Percentiles rank a stretch among this genome's conserved stretches.
These are phyloP conservation scores for Fraxinus sp. DNA, from an alignment of 305 asterid genomes.

Conservation along the genomic window DNA sequence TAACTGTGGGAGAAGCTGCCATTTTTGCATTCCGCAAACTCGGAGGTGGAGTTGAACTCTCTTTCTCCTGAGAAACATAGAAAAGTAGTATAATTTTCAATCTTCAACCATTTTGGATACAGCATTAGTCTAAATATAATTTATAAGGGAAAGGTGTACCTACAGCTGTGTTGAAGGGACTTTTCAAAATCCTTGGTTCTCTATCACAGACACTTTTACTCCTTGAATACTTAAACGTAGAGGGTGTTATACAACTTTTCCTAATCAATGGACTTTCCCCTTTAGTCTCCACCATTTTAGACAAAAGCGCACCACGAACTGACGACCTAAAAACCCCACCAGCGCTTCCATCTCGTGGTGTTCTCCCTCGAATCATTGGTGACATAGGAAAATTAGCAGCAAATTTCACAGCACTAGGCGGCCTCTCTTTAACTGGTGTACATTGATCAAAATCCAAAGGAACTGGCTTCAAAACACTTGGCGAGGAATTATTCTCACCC, in stretches of 20 bases:
- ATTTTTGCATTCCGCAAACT: slow-evolving; percentile 39
- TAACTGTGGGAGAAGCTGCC: slow-evolving; percentile 38
- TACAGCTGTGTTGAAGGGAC: slow-evolving; percentile 72
- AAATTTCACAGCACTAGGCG: slow-evolving; percentile 47
- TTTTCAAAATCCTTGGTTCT: slow-evolving; percentile 50
- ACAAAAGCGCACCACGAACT: slow-evolving; percentile 62
- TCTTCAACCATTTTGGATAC: not conserved
- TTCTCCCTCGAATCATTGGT: slow-evolving; percentile 63
- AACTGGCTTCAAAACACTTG: slow-evolving; percentile 60
- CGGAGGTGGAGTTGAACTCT: slow-evolving; percentile 82
- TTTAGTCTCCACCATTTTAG: slow-evolving; percentile 47
- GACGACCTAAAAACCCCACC: slow-evolving; percentile 54
- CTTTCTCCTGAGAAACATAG: slow-evolving; percentile 48
- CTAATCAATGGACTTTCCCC: slow-evolving; percentile 63
- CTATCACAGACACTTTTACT: slow-evolving; percentile 76
- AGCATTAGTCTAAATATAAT: not conserved
- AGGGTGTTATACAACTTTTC: slow-evolving; percentile 73
- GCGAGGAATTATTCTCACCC: slow-evolving; percentile 42
- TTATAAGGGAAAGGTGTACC: slow-evolving; percentile 56
- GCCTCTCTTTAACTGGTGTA: slow-evolving; percentile 71
- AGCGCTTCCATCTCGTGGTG: slow-evolving; percentile 62
- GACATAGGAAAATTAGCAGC: slow-evolving; percentile 51
- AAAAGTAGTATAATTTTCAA: not conserved
- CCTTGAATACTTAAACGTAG: slow-evolving; percentile 47
- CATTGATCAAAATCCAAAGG: slow-evolving; percentile 88